These are phyloP conservation scores for Gamarada debralockiae DNA, from an alignment of 495 filamentous ascomycete species.

Conservation along the genomic window DNA sequence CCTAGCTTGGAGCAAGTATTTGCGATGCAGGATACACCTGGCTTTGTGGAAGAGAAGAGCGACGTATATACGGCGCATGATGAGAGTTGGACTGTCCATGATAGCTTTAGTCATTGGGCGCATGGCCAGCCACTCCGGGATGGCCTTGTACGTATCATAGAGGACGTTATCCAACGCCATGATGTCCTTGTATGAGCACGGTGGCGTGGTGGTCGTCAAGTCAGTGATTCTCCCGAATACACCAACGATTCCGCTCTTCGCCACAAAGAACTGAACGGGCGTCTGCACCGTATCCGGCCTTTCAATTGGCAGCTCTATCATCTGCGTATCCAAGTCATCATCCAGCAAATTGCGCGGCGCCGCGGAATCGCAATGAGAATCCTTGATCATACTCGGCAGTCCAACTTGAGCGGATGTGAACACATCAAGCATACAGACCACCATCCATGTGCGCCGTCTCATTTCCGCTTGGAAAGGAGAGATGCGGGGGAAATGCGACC, in stretches of 20 bases:
- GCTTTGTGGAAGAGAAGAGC: constrained; percentile 67
- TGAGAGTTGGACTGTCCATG: constrained; percentile 53
- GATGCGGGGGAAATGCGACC: constrained; percentile 39
- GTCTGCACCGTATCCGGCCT: constrained; percentile 39
- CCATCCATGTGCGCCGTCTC: constrained; percentile 49
- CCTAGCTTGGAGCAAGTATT: constrained; percentile 58
- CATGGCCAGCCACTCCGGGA: constrained; percentile 56
- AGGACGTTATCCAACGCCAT: constrained; percentile 63
- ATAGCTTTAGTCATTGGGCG: constrained; percentile 56
- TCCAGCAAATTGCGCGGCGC: constrained; percentile 44
- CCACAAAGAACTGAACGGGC: constrained; percentile 25
- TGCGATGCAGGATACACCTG: constrained; percentile 66
- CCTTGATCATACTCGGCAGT: constrained; percentile 44
- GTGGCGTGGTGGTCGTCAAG: constrained; percentile 30
- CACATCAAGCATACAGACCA: constrained; percentile 45
- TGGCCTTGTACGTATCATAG: constrained; percentile 48
- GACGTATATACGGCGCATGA: constrained; percentile 68
- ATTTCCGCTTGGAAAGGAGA: constrained; percentile 51
- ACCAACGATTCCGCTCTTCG: not conserved
- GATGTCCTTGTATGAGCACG: constrained; percentile 57
- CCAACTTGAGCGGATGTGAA: constrained; percentile 45
- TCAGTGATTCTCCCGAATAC: constrained; percentile 28
- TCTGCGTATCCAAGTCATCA: constrained; percentile 41
- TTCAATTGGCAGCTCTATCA: constrained; percentile 35
- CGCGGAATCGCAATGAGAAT: constrained; percentile 39